phyloP scores from a whole-genome alignment of 805 yeast species.

The Ascoidea rubescens region DNA sequence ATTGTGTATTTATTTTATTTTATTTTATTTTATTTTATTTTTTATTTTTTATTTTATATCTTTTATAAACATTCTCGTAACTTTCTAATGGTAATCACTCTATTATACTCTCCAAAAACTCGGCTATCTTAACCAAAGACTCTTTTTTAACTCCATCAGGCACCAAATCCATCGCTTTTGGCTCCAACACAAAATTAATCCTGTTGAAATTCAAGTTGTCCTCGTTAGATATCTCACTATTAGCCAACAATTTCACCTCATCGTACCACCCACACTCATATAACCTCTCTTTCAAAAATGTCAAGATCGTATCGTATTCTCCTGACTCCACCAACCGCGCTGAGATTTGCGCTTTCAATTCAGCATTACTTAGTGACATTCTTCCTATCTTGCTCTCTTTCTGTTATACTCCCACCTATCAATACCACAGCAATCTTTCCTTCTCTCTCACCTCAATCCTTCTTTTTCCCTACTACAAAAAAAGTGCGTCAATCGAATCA shows the following conservation, averaged over 20 bases:
- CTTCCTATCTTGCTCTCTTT: neutral
- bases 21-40: too few relatives aligned
- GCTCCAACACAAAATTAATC: neutral
- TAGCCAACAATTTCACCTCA: constrained; percentile 28
- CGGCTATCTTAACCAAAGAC: neutral
- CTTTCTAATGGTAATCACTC: neutral
- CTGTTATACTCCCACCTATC: neutral
- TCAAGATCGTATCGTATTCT: constrained; percentile 63
- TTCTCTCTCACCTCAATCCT: too few relatives aligned
- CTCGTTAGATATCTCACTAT: neutral
- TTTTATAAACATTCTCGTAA: neutral
- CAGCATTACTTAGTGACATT: constrained; percentile 11
- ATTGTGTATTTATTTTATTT: too few relatives aligned
- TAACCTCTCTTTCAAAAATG: constrained; percentile 45
- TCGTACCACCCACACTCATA: constrained; percentile 82
- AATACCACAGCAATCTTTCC: too few relatives aligned
- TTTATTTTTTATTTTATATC: too few relatives aligned
- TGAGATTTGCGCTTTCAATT: constrained; percentile 48
- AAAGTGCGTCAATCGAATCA: too few relatives aligned
- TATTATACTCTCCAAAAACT: neutral
- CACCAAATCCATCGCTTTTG: neutral
- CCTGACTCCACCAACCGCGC: constrained; percentile 63
- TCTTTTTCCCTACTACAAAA: too few relatives aligned
- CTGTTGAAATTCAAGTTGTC: neutral
- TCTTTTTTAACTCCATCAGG: neutral